Conservation (phyloP, 2,329 filamentous ascomycete genomes). For the Ramularia collo-cygni region DNA sequence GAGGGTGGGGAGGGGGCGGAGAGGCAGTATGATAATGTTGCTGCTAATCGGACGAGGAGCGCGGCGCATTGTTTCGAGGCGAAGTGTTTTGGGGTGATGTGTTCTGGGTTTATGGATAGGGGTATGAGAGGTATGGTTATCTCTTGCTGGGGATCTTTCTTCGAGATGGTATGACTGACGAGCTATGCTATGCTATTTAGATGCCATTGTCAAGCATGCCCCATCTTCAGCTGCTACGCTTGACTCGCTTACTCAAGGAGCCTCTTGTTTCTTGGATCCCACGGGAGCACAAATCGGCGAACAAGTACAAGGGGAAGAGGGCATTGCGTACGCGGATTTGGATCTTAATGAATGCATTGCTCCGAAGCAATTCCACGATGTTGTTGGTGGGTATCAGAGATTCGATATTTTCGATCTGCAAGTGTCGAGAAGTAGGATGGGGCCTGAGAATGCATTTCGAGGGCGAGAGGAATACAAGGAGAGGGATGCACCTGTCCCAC, state of each 20-base stretch:
- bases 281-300: conserved; percentile 37
- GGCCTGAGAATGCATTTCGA: conserved; percentile 12
- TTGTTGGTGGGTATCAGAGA: conserved; percentile 50
- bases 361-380: conserved; percentile 52
- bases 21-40: conserved; percentile 48
- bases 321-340: conserved; percentile 47
- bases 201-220: conserved; percentile 31
- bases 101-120: conserved; percentile 38
- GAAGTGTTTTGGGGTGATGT: conserved; percentile 50
- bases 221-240: conserved; percentile 28
- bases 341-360: conserved; percentile 46
- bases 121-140: conserved; percentile 13
- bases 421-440: conserved; percentile 38
- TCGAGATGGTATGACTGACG: neutral
- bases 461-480: neutral
- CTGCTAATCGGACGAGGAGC: conserved; percentile 46
- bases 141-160: neutral
- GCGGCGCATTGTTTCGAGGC: conserved; percentile 54
- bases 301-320: conserved; percentile 42
- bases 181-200: too few species aligned
- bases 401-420: conserved; percentile 48
- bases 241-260: conserved; percentile 36
- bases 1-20: neutral
- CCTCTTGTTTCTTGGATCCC: conserved; percentile 47
- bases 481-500: too few species aligned